A percentile compares a stretch with the other conserved stretches of the same genome.
These are phyloP conservation scores for Eleusine indica DNA, from an alignment of 176 grass and related monocot species.

Conservation along the genomic window DNA sequence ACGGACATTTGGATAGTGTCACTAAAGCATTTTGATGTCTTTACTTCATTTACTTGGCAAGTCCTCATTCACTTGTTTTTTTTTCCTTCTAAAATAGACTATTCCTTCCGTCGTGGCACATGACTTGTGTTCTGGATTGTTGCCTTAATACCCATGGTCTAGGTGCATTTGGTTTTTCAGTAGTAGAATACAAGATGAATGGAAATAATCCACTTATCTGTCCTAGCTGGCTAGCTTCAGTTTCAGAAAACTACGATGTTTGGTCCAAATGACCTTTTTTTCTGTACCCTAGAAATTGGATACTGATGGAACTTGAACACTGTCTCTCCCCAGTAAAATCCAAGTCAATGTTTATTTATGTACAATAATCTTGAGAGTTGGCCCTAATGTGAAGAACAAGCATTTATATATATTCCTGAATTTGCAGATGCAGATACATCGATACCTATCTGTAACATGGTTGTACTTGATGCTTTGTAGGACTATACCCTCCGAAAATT, in stretches of 20 bases:
- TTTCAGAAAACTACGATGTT: neutral
- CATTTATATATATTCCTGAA: constrained; percentile 14
- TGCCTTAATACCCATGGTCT: neutral
- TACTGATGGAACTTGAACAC: neutral
- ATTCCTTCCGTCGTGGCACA: neutral
- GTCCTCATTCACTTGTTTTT: neutral
- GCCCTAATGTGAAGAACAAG: neutral
- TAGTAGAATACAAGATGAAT: neutral
- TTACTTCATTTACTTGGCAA: constrained; percentile 17
- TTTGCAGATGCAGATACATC: neutral
- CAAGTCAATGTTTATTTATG: no score
- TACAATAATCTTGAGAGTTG: constrained; percentile 14
- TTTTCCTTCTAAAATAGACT: constrained; percentile 15
- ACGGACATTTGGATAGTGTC: neutral
- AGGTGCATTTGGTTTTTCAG: neutral
- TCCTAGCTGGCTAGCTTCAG: neutral
- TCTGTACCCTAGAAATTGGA: neutral
- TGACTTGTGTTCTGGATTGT: neutral
- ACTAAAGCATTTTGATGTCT: neutral
- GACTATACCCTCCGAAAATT: neutral
- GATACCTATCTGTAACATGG: neutral
- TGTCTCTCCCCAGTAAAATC: no score
- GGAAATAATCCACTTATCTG: neutral
- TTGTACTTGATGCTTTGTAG: neutral
- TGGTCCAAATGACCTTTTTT: neutral